These are phyloP conservation scores for Neoarthrinium moseri DNA, from an alignment of 2,329 filamentous ascomycete species.

Conservation along the genomic window DNA sequence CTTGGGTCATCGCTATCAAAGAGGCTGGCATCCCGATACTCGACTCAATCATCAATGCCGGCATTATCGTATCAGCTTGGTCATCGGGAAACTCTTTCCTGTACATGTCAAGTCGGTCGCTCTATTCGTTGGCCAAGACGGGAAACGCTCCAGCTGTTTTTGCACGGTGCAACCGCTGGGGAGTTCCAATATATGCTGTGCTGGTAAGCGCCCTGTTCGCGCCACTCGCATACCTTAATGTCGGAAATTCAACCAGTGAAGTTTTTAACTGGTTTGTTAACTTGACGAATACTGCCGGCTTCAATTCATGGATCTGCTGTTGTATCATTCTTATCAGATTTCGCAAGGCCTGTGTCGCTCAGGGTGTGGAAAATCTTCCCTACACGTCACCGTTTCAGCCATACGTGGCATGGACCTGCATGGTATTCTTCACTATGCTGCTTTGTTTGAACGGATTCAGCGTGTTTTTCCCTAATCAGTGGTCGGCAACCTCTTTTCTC, in stretches of 20 bases:
- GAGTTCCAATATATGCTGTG: conserved; percentile 33
- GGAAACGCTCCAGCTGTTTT: conserved; percentile 45
- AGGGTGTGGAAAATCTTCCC: conserved; percentile 44
- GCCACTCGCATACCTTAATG: conserved; percentile 62
- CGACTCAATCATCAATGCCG: conserved; percentile 32
- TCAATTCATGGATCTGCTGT: conserved; percentile 53
- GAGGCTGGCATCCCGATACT: conserved; percentile 36
- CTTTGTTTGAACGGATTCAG: conserved; percentile 62
- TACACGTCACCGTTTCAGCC: conserved; percentile 54
- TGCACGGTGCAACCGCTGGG: conserved; percentile 40
- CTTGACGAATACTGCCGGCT: conserved; percentile 47
- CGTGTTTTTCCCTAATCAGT: conserved; percentile 59
- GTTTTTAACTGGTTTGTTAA: conserved; percentile 63
- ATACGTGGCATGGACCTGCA: conserved; percentile 51
- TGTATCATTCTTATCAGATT: conserved; percentile 58
- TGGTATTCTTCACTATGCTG: conserved; percentile 50
- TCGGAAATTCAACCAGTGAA: conserved; percentile 53
- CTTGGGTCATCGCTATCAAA: conserved; percentile 48
- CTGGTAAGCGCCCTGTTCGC: conserved; percentile 54
- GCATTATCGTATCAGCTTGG: conserved; percentile 34
- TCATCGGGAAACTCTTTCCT: conserved; percentile 41
- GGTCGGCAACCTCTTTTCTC: conserved; percentile 54
- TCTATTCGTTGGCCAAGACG: conserved; percentile 46
- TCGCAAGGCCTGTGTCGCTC: conserved; percentile 43
- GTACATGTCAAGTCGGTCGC: conserved; percentile 41